Conservation (phyloP, 306 rosid genomes). For the Fragaria vesca region DNA sequence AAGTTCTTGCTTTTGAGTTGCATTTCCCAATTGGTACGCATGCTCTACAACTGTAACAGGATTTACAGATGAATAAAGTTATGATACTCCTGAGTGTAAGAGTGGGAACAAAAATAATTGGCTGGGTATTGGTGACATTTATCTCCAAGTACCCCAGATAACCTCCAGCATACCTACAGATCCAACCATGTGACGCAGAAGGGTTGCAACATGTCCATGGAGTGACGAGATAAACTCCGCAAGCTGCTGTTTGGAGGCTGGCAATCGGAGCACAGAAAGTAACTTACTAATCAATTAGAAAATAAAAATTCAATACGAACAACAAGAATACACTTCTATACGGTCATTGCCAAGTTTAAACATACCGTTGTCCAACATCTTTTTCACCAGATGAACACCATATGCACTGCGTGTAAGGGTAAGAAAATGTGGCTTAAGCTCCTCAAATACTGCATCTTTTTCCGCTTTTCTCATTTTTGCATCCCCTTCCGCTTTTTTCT, state of each 20-base stretch:
- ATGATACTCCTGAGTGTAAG: neutral
- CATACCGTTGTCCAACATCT: constrained; percentile 85
- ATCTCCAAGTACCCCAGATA: neutral
- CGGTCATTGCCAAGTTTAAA: constrained; percentile 14
- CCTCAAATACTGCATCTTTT: constrained; percentile 78
- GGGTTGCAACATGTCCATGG: constrained; percentile 85
- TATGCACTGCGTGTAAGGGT: constrained; percentile 68
- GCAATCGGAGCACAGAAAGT: constrained; percentile 22
- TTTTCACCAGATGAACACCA: constrained; percentile 86
- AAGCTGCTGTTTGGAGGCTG: constrained; percentile 87
- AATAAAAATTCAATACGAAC: neutral
- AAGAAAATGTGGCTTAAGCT: constrained; percentile 81
- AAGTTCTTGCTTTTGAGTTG: constrained; percentile 80
- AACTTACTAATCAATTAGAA: constrained; percentile 13
- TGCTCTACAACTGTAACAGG: constrained; percentile 71
- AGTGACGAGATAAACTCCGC: constrained; percentile 67
- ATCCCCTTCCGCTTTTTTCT: constrained; percentile 50
- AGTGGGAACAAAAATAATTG: neutral
- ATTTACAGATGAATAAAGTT: constrained; percentile 7
- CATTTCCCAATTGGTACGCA: constrained; percentile 72
- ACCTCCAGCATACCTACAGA: constrained; percentile 3
- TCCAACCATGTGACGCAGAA: constrained; percentile 64
- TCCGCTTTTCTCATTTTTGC: constrained; percentile 36
- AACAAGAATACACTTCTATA: neutral
- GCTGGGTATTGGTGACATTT: neutral